These are phyloP conservation scores for Puccinia triticina DNA, from an alignment of 1,284 basidiomycete species.

Conservation along the genomic window DNA sequence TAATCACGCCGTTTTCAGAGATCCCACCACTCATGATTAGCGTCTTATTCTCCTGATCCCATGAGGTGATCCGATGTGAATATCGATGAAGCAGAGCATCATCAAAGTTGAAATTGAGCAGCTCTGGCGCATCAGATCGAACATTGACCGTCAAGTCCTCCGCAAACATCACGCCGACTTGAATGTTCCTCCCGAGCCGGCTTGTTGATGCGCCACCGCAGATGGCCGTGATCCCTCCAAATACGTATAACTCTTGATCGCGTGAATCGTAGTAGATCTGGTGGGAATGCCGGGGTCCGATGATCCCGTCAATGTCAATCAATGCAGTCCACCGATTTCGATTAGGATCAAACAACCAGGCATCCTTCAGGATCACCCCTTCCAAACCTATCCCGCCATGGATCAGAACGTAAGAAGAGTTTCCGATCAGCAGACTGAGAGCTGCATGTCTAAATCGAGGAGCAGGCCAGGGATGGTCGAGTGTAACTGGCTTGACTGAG, in stretches of 20 bases:
- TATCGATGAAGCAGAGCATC: slow-evolving; percentile 37
- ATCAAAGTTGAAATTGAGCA: slow-evolving; percentile 2
- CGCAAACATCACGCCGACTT: slow-evolving; percentile 22
- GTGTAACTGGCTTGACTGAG: background rate
- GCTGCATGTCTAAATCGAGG: slow-evolving; percentile 48
- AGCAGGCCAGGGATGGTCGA: slow-evolving; percentile 5
- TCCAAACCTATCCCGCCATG: slow-evolving; percentile 48
- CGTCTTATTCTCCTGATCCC: slow-evolving; percentile 19
- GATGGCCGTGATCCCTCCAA: slow-evolving; percentile 40
- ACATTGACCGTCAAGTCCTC: background rate
- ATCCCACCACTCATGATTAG: slow-evolving; percentile 43
- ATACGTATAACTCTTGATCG: slow-evolving; percentile 12
- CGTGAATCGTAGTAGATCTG: slow-evolving; percentile 36
- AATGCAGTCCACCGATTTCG: slow-evolving; percentile 17
- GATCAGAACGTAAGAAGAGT: slow-evolving; percentile 30
- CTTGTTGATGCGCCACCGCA: background rate
- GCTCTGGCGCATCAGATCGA: slow-evolving; percentile 8
- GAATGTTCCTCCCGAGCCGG: slow-evolving; percentile 36
- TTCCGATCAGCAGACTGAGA: slow-evolving; percentile 12
- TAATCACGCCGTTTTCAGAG: slow-evolving; percentile 36
- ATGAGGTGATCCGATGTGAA: slow-evolving; percentile 36
- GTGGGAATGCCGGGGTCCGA: slow-evolving; percentile 49
- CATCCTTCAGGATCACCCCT: slow-evolving; percentile 26
- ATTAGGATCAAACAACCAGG: slow-evolving; percentile 46
- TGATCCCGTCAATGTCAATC: slow-evolving; percentile 11